Conservation (phyloP, 23 red algal species). For the Gracilariopsis chorda region DNA sequence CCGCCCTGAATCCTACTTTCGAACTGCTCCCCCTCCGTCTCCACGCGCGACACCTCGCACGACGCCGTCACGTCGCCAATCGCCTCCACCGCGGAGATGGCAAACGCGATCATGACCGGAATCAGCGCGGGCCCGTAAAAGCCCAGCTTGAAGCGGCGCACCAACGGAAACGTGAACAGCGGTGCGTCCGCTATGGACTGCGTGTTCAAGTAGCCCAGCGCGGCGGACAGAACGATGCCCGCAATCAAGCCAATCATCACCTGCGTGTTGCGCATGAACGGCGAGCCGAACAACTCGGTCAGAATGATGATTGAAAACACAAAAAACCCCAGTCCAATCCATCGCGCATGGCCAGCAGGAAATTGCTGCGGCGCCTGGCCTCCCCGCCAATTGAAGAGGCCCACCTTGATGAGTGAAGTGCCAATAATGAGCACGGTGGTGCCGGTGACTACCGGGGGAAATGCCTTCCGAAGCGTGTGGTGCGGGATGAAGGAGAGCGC, state of each 20-base stretch:
- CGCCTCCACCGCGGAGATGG: slow-evolving; percentile 61
- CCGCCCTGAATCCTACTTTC: slow-evolving; percentile 70
- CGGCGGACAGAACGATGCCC: slow-evolving; percentile 49
- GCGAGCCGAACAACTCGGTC: slow-evolving; percentile 82
- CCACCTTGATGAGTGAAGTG: slow-evolving; percentile 14
- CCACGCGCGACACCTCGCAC: slow-evolving; percentile 70
- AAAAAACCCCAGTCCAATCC: slow-evolving; percentile 70
- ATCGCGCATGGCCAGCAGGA: slow-evolving; percentile 35
- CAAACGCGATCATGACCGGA: slow-evolving; percentile 61
- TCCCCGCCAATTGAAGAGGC: slow-evolving; percentile 63
- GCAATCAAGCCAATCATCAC: slow-evolving; percentile 51
- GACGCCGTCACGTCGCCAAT: slow-evolving; percentile 70
- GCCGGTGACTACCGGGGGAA: slow-evolving; percentile 83
- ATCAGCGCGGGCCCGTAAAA: slow-evolving; percentile 73
- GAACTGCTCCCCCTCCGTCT: slow-evolving; percentile 28
- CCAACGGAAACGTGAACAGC: slow-evolving; percentile 51
- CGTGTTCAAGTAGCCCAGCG: slow-evolving; percentile 30
- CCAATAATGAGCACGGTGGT: slow-evolving; percentile 73
- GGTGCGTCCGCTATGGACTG: slow-evolving; percentile 25
- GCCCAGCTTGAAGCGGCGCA: slow-evolving; percentile 61
- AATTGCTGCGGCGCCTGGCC: slow-evolving; percentile 24
- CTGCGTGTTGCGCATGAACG: slow-evolving; percentile 66
- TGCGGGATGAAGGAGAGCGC: slow-evolving; percentile 59
- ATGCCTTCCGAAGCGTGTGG: background rate
- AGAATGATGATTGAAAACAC: slow-evolving; percentile 57